phyloP scores from a whole-genome alignment of 2,329 filamentous ascomycete genomes.

The Boeremia lycopersici region DNA sequence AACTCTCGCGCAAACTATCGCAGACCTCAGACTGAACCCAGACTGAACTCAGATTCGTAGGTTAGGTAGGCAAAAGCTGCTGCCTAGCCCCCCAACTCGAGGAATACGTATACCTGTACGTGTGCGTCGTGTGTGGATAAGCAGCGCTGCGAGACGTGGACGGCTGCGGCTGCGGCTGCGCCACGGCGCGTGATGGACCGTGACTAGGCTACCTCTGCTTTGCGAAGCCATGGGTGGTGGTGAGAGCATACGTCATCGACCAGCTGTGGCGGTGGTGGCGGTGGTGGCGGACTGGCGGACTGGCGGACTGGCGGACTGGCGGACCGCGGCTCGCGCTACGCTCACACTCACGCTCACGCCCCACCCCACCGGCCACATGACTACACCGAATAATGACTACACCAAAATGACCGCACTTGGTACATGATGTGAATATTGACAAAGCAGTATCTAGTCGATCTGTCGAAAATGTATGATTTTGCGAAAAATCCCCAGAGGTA shows the following conservation, averaged over 20 bases:
- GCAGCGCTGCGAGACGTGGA: no score
- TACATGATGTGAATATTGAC: constrained; percentile 1
- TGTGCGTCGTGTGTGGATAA: constrained; percentile 24
- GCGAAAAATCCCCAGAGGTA: constrained; percentile 9
- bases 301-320: no score
- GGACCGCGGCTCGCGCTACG: constrained; percentile 5
- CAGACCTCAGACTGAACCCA: no score
- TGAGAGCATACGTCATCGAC: constrained; percentile 13
- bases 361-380: no score
- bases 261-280: not conserved
- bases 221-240: constrained; percentile 2
- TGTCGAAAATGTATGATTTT: not conserved
- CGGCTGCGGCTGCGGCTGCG: no score
- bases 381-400: no score
- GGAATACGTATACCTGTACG: constrained; percentile 25
- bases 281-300: no score
- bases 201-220: not conserved
- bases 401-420: no score
- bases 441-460: constrained; percentile 5
- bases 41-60: no score
- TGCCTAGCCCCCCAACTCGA: not conserved
- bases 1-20: no score
- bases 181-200: constrained; percentile 30
- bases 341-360: no score
- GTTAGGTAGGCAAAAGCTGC: no score